These are phyloP conservation scores for Epichloe hybrida DNA, from an alignment of 2,329 filamentous ascomycete genomes.

Conservation along the genomic window DNA sequence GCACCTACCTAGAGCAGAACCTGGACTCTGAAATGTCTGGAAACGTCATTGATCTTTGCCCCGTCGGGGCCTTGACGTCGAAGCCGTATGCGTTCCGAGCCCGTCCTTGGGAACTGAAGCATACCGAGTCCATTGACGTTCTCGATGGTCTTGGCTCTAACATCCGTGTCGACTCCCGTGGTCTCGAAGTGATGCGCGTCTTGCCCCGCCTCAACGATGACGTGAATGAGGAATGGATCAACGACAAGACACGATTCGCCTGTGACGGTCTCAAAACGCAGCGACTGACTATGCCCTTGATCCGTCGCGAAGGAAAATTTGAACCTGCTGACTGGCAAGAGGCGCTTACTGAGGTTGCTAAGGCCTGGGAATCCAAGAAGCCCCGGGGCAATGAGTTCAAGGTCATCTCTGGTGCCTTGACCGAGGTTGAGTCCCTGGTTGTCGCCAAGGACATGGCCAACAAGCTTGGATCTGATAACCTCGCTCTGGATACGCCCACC, in stretches of 20 bases:
- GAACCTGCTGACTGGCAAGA: conserved; percentile 92
- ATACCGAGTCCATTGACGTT: conserved; percentile 91
- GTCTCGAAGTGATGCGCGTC: conserved; percentile 91
- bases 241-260: conserved; percentile 94
- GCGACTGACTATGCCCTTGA: conserved; percentile 80
- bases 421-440: conserved; percentile 85
- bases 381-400: conserved; percentile 93
- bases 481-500: conserved; percentile 79
- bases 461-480: conserved; percentile 89
- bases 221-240: conserved; percentile 99
- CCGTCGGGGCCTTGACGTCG: conserved; percentile 87
- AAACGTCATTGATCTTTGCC: conserved; percentile 96
- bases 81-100: conserved; percentile 98
- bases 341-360: conserved; percentile 73
- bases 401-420: conserved; percentile 78
- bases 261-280: conserved; percentile 96
- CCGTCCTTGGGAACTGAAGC: conserved; percentile 92
- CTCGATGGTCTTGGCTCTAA: conserved; percentile 87
- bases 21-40: conserved; percentile 90
- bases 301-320: conserved; percentile 82
- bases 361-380: conserved; percentile 64
- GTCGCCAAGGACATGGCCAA: conserved; percentile 97
- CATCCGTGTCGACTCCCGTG: conserved; percentile 84
- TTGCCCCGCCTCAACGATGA: conserved; percentile 91
- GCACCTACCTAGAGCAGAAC: conserved; percentile 90